These are phyloP conservation scores for Leccinum ochraceum DNA, from an alignment of 768 basidiomycete genomes.

Conservation along the genomic window DNA sequence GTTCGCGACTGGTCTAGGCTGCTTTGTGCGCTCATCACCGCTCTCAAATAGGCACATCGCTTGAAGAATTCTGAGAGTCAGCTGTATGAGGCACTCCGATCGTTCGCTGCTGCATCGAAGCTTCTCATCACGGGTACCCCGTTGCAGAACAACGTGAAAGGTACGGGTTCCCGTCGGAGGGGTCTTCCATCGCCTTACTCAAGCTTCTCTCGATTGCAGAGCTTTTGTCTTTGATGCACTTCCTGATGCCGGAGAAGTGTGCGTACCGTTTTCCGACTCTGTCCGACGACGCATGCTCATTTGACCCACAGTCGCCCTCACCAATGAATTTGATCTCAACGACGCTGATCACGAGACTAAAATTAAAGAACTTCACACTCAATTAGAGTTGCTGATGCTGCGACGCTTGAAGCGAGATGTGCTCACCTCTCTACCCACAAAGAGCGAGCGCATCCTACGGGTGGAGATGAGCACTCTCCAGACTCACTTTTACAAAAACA, in stretches of 20 bases:
- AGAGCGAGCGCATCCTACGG: conserved; percentile 96
- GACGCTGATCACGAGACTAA: conserved; percentile 92
- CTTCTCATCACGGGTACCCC: conserved; percentile 98
- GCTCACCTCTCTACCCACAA: conserved; percentile 92
- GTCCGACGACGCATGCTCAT: conserved; percentile 8
- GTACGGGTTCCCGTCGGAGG: conserved; percentile 41
- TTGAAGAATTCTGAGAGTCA: conserved; percentile 98
- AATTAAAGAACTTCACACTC: conserved; percentile 94
- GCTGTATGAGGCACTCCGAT: conserved; percentile 88
- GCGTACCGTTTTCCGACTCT: conserved; percentile 28
- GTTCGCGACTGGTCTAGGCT: conserved; percentile 17
- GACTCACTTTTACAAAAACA: conserved; percentile 99
- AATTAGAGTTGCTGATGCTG: conserved; percentile 93
- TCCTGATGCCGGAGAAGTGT: conserved; percentile 99
- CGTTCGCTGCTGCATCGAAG: conserved; percentile 89
- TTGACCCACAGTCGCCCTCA: conserved; percentile 68
- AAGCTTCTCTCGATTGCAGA: conserved; percentile 48
- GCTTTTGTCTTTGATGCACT: conserved; percentile 96
- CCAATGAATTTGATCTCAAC: conserved; percentile 93
- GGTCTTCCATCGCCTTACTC: conserved; percentile 7
- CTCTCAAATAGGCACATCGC: conserved; percentile 75
- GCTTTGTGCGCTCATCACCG: conserved; percentile 18
- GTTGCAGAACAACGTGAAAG: conserved; percentile 98
- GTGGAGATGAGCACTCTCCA: conserved; percentile 98
- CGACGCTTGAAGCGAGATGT: conserved; percentile 95